Evolutionary conservation across 2,329 filamentous ascomycete genomes (phyloP).

Genomic region (Sphaerulina populicola): DNA sequence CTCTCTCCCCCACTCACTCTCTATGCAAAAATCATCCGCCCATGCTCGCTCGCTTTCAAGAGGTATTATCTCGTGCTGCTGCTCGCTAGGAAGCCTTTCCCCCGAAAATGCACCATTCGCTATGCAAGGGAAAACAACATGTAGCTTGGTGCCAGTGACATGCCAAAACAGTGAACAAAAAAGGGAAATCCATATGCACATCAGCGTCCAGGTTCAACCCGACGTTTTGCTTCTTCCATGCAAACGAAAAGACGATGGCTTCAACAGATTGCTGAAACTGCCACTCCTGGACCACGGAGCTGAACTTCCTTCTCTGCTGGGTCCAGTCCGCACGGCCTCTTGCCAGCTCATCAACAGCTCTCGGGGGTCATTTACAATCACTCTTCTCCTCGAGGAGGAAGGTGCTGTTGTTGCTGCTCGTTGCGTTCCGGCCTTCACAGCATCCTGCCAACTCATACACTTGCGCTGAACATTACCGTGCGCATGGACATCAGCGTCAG

Average conservation of each 20-base stretch:
- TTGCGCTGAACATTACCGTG: neutral
- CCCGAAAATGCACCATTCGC: conserved; percentile 2
- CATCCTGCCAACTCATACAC: conserved; percentile 7
- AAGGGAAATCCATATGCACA: neutral
- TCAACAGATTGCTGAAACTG: neutral
- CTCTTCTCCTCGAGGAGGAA: neutral
- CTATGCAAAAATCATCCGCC: neutral
- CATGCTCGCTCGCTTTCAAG: conserved; percentile 9
- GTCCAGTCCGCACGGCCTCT: neutral
- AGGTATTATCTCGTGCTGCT: conserved; percentile 13
- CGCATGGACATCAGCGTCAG: neutral
- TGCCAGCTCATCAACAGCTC: conserved; percentile 7
- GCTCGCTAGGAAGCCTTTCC: neutral
- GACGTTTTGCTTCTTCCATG: neutral
- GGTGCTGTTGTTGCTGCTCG: neutral
- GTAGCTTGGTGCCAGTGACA: neutral
- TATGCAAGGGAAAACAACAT: conserved; percentile 6
- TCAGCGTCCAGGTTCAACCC: neutral
- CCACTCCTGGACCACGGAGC: neutral
- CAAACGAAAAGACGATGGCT: neutral
- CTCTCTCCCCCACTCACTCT: too few species aligned
- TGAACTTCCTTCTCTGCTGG: neutral
- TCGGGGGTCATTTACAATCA: conserved; percentile 5
- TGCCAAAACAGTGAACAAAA: neutral
- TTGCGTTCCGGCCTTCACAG: neutral